phyloP scores from a whole-genome alignment of 2,329 filamentous ascomycete species.

The Monosporascus sp. region DNA sequence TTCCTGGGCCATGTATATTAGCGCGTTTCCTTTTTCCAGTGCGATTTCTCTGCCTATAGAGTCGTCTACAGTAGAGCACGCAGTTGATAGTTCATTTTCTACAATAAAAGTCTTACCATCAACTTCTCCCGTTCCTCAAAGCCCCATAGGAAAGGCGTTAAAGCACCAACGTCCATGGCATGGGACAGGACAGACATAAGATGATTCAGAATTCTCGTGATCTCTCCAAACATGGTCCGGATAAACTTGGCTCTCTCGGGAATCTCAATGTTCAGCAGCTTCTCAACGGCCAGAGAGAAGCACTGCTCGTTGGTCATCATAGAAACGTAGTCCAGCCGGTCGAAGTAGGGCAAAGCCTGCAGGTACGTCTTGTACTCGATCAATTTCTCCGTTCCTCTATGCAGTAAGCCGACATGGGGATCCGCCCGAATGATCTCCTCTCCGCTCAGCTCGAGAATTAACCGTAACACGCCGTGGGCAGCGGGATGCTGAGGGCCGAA shows the following conservation, averaged over 20 bases:
- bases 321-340: conserved; percentile 96
- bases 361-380: conserved; percentile 99
- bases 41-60: conserved; percentile 3
- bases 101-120: conserved; percentile 64
- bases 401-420: conserved; percentile 92
- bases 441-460: conserved; percentile 96
- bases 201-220: conserved; percentile 92
- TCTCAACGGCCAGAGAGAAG: conserved; percentile 92
- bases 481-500: conserved; percentile 98
- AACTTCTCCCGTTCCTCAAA: conserved; percentile 99
- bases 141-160: conserved; percentile 98
- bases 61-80: neutral
- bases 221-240: conserved; percentile 88
- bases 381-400: conserved; percentile 97
- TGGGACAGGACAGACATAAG: conserved; percentile 96
- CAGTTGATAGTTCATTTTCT: neutral
- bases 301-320: conserved; percentile 99
- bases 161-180: conserved; percentile 96
- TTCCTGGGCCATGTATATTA: conserved; percentile 55
- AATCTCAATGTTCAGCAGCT: conserved; percentile 94
- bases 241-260: conserved; percentile 96
- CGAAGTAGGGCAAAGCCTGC: conserved; percentile 97
- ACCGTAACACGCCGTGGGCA: conserved; percentile 92
- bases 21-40: conserved; percentile 4
- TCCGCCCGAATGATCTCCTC: conserved; percentile 96